Percentiles rank a stretch among this genome's conserved stretches.
Conservation (phyloP, 495 filamentous ascomycete species). For the Lophium mytilinum region DNA sequence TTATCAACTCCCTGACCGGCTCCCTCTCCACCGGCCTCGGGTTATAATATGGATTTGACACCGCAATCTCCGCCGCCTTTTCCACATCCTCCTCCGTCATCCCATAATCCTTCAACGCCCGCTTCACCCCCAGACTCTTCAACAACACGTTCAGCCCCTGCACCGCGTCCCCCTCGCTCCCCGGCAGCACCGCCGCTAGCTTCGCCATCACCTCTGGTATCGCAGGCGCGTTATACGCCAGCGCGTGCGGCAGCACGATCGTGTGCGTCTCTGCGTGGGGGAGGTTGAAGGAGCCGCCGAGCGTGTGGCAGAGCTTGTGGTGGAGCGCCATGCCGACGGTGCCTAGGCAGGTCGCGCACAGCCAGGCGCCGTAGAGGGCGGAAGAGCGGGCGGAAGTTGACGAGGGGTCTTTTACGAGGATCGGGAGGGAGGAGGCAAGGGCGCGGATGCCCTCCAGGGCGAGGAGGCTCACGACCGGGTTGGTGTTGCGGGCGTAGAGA, state of each 20-base stretch:
- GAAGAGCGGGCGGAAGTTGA: constrained; percentile 44
- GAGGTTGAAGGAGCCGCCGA: constrained; percentile 61
- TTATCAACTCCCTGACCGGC: constrained; percentile 54
- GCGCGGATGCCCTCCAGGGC: constrained; percentile 25
- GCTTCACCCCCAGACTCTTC: constrained; percentile 48
- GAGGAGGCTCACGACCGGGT: constrained; percentile 25
- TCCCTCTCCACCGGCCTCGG: constrained; percentile 46
- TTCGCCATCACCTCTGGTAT: constrained; percentile 52
- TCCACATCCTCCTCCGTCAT: constrained; percentile 62
- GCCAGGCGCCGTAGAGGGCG: constrained; percentile 60
- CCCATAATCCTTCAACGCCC: constrained; percentile 49
- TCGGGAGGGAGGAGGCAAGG: constrained; percentile 42
- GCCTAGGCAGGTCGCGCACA: constrained; percentile 55
- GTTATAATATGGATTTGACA: constrained; percentile 58
- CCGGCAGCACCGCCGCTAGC: constrained; percentile 50
- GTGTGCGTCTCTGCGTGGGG: constrained; percentile 66
- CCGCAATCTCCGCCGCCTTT: constrained; percentile 56
- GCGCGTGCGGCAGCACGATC: constrained; percentile 56
- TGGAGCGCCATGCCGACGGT: constrained; percentile 63
- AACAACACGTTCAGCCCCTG: constrained; percentile 54
- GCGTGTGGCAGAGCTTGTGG: constrained; percentile 63
- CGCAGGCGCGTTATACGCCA: constrained; percentile 59
- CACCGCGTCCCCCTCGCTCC: constrained; percentile 51
- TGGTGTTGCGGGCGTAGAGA: constrained; percentile 52
- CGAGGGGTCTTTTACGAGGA: constrained; percentile 44